Evolutionary conservation across 345 rosid genomes (phyloP), one percentile per base, ranked within the genome.

Genomic region (Eucalyptus erythrocorys): DNA sequence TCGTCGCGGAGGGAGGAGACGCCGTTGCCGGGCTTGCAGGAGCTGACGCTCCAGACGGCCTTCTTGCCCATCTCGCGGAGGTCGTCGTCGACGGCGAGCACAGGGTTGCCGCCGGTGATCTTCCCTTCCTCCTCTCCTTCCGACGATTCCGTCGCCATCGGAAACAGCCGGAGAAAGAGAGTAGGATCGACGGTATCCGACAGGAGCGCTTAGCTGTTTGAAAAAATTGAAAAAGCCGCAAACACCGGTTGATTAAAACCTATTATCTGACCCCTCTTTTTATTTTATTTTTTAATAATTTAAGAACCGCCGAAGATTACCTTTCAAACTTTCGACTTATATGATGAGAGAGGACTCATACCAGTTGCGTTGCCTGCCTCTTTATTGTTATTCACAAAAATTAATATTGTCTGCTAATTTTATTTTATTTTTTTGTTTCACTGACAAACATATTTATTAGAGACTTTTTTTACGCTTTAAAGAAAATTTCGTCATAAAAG

Each of bases 11-110:
- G 97, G 91, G 94, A 91, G 88, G 94, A 91, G 93, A 97, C 98
- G 84, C 97, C 96, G 89, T 98, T 97, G 47, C 99, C 98, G 8
- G 97, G 95, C 92, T 98, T 97, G 92, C 99, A 97, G 85, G 99
- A 98, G 94, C 99, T 98, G 32, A 97, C 98, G 79, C 97, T 96
- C 99, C 99, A 97, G 86, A 97, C 96, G 45, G 98, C 99, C 80
- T 96, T 97, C 86, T 95, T 96, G 1, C 98, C 96, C 96, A 96
- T 93, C 90, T 97, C 99, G 91, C 98, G 89, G 17, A 96, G 95
- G 90, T 95, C 98, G 3, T 96, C 99, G n/a, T 97, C 98, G 6
- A 96, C 92, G 1, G 86, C 89, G 51, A 96, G 91, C 53, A 92
- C 92, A 71, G 92, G 94, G 79, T 92, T 92, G 53, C 98, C 98